Conservation (phyloP, 345 rosid genomes). For the Boechera stricta region DNA sequence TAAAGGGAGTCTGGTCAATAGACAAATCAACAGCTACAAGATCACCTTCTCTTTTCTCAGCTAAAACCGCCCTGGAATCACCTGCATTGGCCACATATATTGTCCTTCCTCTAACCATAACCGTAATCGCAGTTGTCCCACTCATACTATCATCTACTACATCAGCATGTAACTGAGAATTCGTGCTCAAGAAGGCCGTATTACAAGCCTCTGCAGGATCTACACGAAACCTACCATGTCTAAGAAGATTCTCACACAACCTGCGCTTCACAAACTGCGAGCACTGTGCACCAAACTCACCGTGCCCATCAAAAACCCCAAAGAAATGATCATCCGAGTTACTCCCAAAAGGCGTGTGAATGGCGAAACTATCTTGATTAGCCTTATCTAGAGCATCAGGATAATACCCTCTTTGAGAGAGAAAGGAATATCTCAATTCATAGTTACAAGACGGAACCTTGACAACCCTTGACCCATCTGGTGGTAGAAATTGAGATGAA, state of each 20-base stretch:
- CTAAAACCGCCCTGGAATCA: conserved; percentile 93
- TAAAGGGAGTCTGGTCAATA: conserved; percentile 90
- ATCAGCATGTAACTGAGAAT: conserved; percentile 80
- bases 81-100: conserved; percentile 86
- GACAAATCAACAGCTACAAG: conserved; percentile 90
- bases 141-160: conserved; percentile 90
- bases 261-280: conserved; percentile 85
- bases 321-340: conserved; percentile 77
- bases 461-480: conserved; percentile 77
- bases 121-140: conserved; percentile 92
- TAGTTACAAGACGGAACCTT: conserved; percentile 65
- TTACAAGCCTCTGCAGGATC: conserved; percentile 86
- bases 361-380: conserved; percentile 96
- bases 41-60: conserved; percentile 73
- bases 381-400: conserved; percentile 97
- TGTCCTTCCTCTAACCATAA: conserved; percentile 83
- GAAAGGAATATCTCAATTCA: conserved; percentile 72
- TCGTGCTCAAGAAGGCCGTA: conserved; percentile 65
- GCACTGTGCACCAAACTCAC: conserved; percentile 90
- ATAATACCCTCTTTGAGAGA: conserved; percentile 94
- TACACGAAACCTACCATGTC: conserved; percentile 59
- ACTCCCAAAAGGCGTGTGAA: conserved; percentile 87
- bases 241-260: conserved; percentile 83
- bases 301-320: conserved; percentile 98
- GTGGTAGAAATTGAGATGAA: conserved; percentile 89